phyloP scores from a whole-genome alignment of 179 eudicot genomes.

The Amaranthus tricolor region DNA sequence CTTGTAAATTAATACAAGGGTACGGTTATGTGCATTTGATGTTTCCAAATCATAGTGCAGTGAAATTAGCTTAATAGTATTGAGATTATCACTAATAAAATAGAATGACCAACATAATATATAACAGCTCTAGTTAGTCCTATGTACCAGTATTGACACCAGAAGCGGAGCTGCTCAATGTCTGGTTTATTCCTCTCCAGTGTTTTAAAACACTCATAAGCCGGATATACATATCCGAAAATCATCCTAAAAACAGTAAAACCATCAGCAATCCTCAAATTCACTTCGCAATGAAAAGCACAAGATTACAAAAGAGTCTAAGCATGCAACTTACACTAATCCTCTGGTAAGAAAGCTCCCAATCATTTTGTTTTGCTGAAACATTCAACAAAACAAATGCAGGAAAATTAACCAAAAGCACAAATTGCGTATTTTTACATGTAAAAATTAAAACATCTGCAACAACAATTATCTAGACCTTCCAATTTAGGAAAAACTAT shows the following conservation, averaged over 20 bases:
- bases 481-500: too few species aligned
- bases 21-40: too few species aligned
- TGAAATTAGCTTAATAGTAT: too few species aligned
- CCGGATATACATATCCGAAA: conserved; percentile 91
- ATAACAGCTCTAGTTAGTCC: not conserved
- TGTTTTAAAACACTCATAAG: conserved; percentile 85
- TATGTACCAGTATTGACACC: conserved; percentile 97
- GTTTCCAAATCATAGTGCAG: too few species aligned
- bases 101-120: not conserved
- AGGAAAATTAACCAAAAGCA: conserved; percentile 5
- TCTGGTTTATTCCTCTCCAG: conserved; percentile 92
- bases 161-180: conserved; percentile 80
- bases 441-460: conserved; percentile 1
- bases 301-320: not conserved
- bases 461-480: not conserved
- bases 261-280: not conserved
- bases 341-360: conserved; percentile 81
- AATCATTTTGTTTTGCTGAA: conserved; percentile 66
- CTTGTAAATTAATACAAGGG: too few species aligned
- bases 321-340: conserved; percentile 60
- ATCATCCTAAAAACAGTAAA: conserved; percentile 53
- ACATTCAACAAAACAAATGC: conserved; percentile 25
- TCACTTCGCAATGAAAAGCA: not conserved
- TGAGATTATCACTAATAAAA: not conserved
- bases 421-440: not conserved